Evolutionary conservation across 2,329 filamentous ascomycete genomes (phyloP), one percentile per base, ranked within the genome.

Genomic region (Fusarium irregulare): DNA sequence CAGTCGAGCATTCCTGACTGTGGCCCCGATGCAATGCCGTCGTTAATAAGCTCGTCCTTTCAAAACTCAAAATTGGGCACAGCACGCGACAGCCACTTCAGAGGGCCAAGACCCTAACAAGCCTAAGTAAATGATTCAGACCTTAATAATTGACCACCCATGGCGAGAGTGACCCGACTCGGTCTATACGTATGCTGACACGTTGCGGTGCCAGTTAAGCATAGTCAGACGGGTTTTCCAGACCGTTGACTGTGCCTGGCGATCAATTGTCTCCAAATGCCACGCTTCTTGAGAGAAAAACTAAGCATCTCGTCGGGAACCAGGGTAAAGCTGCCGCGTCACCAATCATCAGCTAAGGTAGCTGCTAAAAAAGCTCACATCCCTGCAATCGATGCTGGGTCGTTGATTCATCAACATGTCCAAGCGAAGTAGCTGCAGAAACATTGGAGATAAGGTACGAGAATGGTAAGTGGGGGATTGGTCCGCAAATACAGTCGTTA

Each of bases 321-420:
- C 40, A 66, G 68, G 69, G 69, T 48, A 53, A 42, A 53, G 47
- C 60, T 65, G 64, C 73, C 73, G 71, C 57, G 60, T 70, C 60
- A 53, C 73, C 73, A 75, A 75, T 68, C 53, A 75, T 50, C 51
- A 50, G 28, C 53, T 41, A 54, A 27, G 42, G 54, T 14, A 45
- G 30, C 59, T 68, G 34, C 42, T 37, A 41, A 57, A 46, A 30
- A 69, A 46, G 50, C 58, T 66, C 49, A 37, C 18, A 65, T 59
- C 56, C 72, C 55, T 74, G 70, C 48, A 54, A 55, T 51, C 32
- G 28, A 51, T 56, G n/a, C 56, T 56, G 48, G 56, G 30, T 41
- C 30, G 7, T 56, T 37, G 44, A 69, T 66, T 65, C 65, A 56
- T 60, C 37, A 63, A 34, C 48, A n/a, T 44, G 21, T 27, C 53